Evolutionary conservation across 2,329 filamentous ascomycete genomes (phyloP).

Genomic region (Leptodontidium sp.): DNA sequence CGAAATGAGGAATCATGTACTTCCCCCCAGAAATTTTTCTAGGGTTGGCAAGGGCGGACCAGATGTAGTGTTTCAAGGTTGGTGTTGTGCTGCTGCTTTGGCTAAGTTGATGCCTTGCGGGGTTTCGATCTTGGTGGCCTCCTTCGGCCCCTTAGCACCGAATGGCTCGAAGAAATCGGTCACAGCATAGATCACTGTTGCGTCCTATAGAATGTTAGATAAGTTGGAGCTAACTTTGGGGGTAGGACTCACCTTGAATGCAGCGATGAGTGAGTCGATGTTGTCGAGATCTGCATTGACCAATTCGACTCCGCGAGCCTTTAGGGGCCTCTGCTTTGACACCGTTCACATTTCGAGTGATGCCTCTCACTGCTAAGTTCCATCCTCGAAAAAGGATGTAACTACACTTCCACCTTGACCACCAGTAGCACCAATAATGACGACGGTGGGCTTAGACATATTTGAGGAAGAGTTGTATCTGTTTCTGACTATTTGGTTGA

Average conservation of each 20-base stretch:
- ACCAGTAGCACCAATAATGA: conserved; percentile 56
- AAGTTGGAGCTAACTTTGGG: not conserved
- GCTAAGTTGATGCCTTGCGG: conserved; percentile 56
- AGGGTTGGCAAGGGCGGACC: conserved; percentile 51
- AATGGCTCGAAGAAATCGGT: conserved; percentile 65
- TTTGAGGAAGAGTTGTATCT: not conserved
- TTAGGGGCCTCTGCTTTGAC: conserved; percentile 51
- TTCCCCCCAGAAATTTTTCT: conserved; percentile 48
- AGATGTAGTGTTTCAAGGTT: conserved; percentile 54
- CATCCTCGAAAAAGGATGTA: conserved; percentile 50
- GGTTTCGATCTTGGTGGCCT: conserved; percentile 50
- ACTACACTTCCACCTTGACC: conserved; percentile 58
- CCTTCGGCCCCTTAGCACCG: conserved; percentile 45
- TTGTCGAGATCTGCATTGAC: conserved; percentile 55
- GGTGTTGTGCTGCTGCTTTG: conserved; percentile 51
- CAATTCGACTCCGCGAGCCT: conserved; percentile 52
- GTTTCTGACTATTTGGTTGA: not conserved
- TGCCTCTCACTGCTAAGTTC: conserved; percentile 53
- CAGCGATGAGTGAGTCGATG: conserved; percentile 48
- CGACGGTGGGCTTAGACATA: conserved; percentile 42
- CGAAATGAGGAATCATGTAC: conserved; percentile 49
- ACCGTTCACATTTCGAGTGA: conserved; percentile 55
- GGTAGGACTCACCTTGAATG: conserved; percentile 47
- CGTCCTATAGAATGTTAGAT: conserved; percentile 44
- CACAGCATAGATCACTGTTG: conserved; percentile 61